phyloP scores from a whole-genome alignment of 768 basidiomycete species.

The Xerocomellus intermedius region DNA sequence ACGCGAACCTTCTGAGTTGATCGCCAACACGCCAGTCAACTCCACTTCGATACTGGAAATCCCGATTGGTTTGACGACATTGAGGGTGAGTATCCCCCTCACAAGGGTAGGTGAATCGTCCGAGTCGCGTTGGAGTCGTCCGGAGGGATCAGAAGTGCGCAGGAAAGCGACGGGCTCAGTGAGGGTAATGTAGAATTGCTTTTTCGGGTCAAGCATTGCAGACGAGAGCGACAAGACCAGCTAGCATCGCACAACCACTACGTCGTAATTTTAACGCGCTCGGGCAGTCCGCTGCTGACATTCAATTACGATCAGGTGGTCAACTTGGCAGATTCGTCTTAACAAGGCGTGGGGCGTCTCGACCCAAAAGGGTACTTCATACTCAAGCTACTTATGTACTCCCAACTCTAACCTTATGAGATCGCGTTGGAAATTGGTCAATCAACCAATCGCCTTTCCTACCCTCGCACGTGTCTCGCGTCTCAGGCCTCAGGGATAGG shows the following conservation, averaged over 20 bases:
- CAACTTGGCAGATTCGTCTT: too few species aligned
- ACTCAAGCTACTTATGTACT: too few species aligned
- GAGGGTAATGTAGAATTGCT: constrained; percentile 54
- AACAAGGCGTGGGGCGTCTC: too few species aligned
- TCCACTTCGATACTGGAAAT: constrained; percentile 85
- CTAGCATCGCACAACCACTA: too few species aligned
- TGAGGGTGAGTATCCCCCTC: constrained; percentile 62
- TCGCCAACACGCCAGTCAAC: constrained; percentile 64
- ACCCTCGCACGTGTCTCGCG: too few species aligned
- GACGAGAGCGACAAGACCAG: background rate
- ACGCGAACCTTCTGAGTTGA: constrained; percentile 80
- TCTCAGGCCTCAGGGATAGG: too few species aligned
- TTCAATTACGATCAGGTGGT: too few species aligned
- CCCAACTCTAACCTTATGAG: too few species aligned
- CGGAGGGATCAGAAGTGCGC: constrained; percentile 49
- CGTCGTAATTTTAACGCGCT: too few species aligned
- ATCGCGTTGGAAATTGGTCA: too few species aligned
- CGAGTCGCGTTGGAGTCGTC: constrained; percentile 31
- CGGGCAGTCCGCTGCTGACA: background rate
- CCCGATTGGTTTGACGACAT: constrained; percentile 72
- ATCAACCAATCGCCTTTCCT: too few species aligned
- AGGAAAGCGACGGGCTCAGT: constrained; percentile 78
- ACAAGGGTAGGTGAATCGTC: constrained; percentile 60
- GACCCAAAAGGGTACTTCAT: too few species aligned
- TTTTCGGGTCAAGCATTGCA: constrained; percentile 33